A percentile compares a stretch with the other conserved stretches of the same genome.
Evolutionary conservation across 2,329 filamentous ascomycete genomes (phyloP).

Genomic region (Ophiostoma ulmi): DNA sequence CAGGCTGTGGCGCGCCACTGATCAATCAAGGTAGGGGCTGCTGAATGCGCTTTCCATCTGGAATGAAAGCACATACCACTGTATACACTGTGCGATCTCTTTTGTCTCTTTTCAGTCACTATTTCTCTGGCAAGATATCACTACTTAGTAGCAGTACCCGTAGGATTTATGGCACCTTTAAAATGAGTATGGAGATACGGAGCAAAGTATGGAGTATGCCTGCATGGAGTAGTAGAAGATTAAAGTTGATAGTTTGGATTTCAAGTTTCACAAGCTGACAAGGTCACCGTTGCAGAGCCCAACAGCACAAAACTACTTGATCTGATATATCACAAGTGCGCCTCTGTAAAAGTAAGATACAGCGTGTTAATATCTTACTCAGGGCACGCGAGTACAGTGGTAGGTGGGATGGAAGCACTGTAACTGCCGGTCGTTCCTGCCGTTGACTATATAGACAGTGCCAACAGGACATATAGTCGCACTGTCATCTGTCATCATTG

Average conservation of each 20-base stretch:
- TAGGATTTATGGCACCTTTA: background rate
- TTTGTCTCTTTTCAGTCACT: background rate
- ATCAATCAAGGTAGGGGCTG: background rate
- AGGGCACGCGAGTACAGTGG: background rate
- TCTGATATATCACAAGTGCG: conserved; percentile 3
- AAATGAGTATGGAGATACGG: conserved; percentile 7
- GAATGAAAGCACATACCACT: background rate
- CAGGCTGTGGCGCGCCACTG: background rate
- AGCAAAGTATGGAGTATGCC: conserved; percentile 5
- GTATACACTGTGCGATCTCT: background rate
- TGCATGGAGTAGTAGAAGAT: background rate
- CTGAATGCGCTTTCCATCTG: background rate
- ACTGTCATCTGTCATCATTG: background rate
- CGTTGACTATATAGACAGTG: background rate
- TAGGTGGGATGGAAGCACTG: background rate
- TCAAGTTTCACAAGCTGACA: background rate
- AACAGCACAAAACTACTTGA: background rate
- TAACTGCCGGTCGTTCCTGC: background rate
- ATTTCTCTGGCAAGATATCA: too few relatives aligned
- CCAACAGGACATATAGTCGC: background rate
- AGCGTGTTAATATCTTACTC: too few relatives aligned
- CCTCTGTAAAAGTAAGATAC: background rate
- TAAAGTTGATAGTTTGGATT: background rate
- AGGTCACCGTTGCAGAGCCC: conserved; percentile 6
- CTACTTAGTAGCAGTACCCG: background rate